Conservation (phyloP, 1,284 basidiomycete species). For the Spongispora temasekensis region DNA sequence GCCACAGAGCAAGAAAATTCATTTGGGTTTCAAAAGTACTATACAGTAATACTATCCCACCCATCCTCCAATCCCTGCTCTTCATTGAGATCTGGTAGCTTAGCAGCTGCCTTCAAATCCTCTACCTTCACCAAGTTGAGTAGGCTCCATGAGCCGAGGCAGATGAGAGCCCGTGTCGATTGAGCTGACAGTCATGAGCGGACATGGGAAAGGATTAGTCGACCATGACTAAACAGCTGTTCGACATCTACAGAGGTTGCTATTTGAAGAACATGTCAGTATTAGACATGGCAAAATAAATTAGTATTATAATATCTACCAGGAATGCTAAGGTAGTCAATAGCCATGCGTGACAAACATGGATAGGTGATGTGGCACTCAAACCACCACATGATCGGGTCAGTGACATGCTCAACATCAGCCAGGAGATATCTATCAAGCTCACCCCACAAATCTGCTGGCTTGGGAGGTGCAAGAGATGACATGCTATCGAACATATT, state of each 20-base stretch:
- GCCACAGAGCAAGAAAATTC: neutral
- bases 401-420: too few relatives aligned
- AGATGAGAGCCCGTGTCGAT: neutral
- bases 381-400: too few relatives aligned
- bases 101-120: neutral
- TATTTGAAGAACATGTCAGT: neutral
- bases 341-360: too few relatives aligned
- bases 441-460: neutral
- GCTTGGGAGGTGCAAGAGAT: neutral
- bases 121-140: neutral
- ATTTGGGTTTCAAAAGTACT: neutral
- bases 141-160: neutral
- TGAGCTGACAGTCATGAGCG: neutral
- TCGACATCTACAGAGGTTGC: neutral
- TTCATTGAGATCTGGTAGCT: neutral
- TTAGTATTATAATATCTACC: too few relatives aligned
- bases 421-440: neutral
- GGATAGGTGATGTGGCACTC: too few relatives aligned
- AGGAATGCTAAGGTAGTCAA: too few relatives aligned
- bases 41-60: neutral
- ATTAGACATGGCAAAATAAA: neutral
- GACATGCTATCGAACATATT: slow-evolving; percentile 3
- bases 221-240: neutral
- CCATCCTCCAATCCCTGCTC: neutral
- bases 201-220: neutral